Evolutionary conservation across 1,139 yeast genomes (phyloP).

Genomic region (Sugiyamaella sp.): DNA sequence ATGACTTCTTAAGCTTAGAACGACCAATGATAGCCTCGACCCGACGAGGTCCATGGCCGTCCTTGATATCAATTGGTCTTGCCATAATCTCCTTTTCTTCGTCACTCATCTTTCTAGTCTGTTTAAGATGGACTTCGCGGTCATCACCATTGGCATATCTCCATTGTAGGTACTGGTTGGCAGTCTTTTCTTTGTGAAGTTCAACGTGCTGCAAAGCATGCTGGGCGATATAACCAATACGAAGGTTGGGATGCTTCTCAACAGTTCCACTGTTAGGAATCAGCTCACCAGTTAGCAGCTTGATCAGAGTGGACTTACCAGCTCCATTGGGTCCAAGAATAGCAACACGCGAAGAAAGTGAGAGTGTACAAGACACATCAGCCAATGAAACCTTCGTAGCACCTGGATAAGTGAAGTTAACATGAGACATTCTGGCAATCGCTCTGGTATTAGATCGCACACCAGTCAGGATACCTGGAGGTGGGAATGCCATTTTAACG

Average conservation of each 20-base stretch:
- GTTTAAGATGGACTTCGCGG: conserved; percentile 92
- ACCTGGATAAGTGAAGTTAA: conserved; percentile 89
- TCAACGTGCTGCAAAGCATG: conserved; percentile 98
- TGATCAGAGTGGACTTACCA: conserved; percentile 94
- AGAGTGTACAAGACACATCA: conserved; percentile 82
- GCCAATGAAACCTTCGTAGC: conserved; percentile 79
- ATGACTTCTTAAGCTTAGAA: conserved; percentile 92
- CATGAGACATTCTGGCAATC: conserved; percentile 86
- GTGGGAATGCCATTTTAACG: conserved; percentile 97
- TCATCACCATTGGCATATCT: conserved; percentile 97
- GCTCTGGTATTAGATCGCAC: conserved; percentile 94
- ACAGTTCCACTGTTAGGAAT: conserved; percentile 86
- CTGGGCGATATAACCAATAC: conserved; percentile 98
- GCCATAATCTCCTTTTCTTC: conserved; percentile 82
- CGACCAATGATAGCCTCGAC: conserved; percentile 96
- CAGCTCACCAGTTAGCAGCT: conserved; percentile 87
- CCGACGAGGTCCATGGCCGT: conserved; percentile 86
- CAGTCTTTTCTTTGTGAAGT: conserved; percentile 95
- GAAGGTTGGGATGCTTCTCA: conserved; percentile 96
- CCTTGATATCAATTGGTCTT: conserved; percentile 76
- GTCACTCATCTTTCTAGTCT: conserved; percentile 82
- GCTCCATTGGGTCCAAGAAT: conserved; percentile 98
- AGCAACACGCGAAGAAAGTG: conserved; percentile 94
- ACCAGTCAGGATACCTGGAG: conserved; percentile 95
- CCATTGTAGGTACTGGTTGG: conserved; percentile 98